These are phyloP conservation scores for Penicillium coprophilum DNA, from an alignment of 495 filamentous ascomycete genomes.

Conservation along the genomic window DNA sequence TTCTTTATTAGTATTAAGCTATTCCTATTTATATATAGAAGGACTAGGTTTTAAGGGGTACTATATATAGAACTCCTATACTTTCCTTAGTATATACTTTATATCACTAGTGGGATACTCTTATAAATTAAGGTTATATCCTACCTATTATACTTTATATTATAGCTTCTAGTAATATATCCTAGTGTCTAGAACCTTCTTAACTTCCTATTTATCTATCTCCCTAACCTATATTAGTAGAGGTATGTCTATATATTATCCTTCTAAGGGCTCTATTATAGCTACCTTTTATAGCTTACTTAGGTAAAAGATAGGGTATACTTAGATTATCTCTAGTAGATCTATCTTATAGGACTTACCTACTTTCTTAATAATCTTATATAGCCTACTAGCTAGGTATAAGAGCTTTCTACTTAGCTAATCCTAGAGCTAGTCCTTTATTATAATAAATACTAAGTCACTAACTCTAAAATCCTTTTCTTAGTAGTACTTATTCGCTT, in stretches of 20 bases:
- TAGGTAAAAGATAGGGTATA: conserved; percentile 17
- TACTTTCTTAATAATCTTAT: neutral
- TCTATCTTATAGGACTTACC: neutral
- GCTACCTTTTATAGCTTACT: conserved; percentile 9
- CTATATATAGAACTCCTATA: neutral
- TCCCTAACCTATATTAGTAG: conserved; percentile 4
- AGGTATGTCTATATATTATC: neutral
- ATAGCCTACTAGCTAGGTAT: neutral
- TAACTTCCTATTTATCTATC: conserved; percentile 15
- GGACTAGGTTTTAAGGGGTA: neutral
- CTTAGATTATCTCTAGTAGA: neutral
- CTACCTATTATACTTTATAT: conserved; percentile 8
- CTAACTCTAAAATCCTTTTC: no score
- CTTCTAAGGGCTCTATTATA: neutral
- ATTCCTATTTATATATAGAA: neutral
- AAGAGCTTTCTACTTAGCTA: no score
- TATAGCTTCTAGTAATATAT: conserved; percentile 8
- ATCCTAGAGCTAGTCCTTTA: no score
- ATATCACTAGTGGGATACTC: conserved; percentile 13
- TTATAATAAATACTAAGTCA: no score
- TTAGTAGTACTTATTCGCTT: no score
- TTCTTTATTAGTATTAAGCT: neutral
- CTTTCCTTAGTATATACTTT: neutral
- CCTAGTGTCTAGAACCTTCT: neutral
- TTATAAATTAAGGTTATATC: neutral